phyloP scores from a whole-genome alignment of 805 yeast species.

The Candida maltosa region DNA sequence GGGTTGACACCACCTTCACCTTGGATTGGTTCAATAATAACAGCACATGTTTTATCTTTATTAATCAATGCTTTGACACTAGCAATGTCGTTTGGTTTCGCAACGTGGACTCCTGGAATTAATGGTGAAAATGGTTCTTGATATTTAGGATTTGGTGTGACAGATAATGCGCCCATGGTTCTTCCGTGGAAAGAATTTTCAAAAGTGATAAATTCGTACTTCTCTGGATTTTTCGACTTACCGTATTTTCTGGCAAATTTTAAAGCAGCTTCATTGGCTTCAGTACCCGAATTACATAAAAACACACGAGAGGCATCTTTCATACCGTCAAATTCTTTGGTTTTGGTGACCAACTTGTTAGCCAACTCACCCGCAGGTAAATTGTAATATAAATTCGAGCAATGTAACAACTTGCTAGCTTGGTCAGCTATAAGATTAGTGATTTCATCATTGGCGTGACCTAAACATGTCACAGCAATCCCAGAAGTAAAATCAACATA shows the following conservation, averaged over 20 bases:
- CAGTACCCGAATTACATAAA: constrained; percentile 58
- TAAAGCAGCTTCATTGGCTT: constrained; percentile 58
- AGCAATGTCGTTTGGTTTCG: constrained; percentile 56
- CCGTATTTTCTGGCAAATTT: constrained; percentile 79
- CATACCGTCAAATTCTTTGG: constrained; percentile 77
- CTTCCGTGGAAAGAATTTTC: constrained; percentile 92
- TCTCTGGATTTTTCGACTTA: constrained; percentile 47
- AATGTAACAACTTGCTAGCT: constrained; percentile 68
- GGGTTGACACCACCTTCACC: constrained; percentile 95
- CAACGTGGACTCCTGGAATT: constrained; percentile 82
- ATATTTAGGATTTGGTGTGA: constrained; percentile 90
- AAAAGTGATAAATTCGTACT: constrained; percentile 84
- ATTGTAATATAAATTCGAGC: constrained; percentile 84
- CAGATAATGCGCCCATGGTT: constrained; percentile 88
- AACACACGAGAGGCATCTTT: constrained; percentile 71
- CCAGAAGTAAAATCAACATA: constrained; percentile 94
- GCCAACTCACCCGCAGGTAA: constrained; percentile 80
- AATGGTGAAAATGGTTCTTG: constrained; percentile 89
- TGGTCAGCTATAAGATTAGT: constrained; percentile 72
- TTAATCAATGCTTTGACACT: constrained; percentile 55
- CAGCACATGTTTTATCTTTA: constrained; percentile 73
- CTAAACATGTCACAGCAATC: constrained; percentile 93
- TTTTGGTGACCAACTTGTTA: constrained; percentile 63
- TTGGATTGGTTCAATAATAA: constrained; percentile 94
- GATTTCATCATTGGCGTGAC: constrained; percentile 78